These are phyloP conservation scores for Rosa multiflora DNA, from an alignment of 306 rosid genomes.

Conservation along the genomic window DNA sequence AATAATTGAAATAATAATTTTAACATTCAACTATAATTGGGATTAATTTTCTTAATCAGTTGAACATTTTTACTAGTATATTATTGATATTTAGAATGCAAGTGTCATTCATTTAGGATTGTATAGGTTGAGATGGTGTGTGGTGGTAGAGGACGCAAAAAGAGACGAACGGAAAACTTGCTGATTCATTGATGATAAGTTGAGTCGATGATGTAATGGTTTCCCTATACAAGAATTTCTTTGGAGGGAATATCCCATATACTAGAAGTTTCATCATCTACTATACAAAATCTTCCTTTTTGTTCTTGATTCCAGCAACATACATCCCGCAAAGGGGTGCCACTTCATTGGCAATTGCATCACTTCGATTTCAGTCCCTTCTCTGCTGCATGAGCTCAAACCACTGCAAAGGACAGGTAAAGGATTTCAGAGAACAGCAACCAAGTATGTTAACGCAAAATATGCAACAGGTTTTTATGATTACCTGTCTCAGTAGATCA, in stretches of 20 bases:
- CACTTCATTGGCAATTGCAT: not conserved
- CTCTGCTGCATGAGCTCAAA: conserved; percentile 77
- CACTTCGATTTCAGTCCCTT: conserved; percentile 24
- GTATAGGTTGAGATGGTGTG: too few species aligned
- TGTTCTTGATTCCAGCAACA: not conserved
- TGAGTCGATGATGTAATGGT: too few species aligned
- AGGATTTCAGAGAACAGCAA: not conserved
- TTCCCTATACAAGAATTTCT: not conserved
- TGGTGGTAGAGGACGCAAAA: too few species aligned
- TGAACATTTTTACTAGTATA: too few species aligned
- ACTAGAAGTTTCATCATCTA: not conserved
- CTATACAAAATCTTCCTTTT: not conserved
- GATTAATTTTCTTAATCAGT: too few species aligned
- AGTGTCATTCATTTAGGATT: too few species aligned
- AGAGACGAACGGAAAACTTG: too few species aligned
- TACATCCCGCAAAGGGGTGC: not conserved
- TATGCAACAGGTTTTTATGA: not conserved
- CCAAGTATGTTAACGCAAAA: not conserved
- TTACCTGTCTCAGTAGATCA: conserved; percentile 78
- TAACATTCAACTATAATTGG: too few species aligned
- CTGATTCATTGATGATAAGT: too few species aligned
- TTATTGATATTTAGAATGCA: too few species aligned
- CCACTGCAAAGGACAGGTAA: conserved; percentile 60
- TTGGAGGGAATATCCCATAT: not conserved
- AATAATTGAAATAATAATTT: too few species aligned